Evolutionary conservation across 805 yeast species (phyloP).

Genomic region (Grigorovia transvaalensis): DNA sequence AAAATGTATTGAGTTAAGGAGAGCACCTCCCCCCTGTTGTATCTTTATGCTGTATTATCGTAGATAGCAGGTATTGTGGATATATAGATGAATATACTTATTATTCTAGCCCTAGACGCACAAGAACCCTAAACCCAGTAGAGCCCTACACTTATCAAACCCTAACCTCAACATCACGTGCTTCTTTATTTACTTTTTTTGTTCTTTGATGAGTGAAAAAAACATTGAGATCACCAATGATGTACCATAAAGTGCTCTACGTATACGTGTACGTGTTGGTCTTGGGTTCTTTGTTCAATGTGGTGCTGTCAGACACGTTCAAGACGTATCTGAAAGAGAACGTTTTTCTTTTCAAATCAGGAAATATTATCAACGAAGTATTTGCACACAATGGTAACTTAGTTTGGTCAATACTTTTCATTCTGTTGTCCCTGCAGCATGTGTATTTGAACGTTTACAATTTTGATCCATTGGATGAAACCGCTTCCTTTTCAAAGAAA

Average conservation of each 20-base stretch:
- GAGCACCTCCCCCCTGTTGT: too few relatives aligned
- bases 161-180: background rate
- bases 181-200: background rate
- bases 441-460: conserved; percentile 6
- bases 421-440: conserved; percentile 13
- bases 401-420: conserved; percentile 21
- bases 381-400: conserved; percentile 31
- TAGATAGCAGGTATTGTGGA: too few relatives aligned
- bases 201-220: too few relatives aligned
- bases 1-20: conserved; percentile 18
- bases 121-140: too few relatives aligned
- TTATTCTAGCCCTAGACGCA: too few relatives aligned
- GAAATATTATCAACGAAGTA: conserved; percentile 23
- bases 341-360: conserved; percentile 19
- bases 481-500: background rate
- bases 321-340: conserved; percentile 12
- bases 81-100: too few relatives aligned
- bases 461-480: conserved; percentile 4
- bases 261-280: conserved; percentile 3
- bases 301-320: conserved; percentile 11
- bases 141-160: too few relatives aligned
- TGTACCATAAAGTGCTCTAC: background rate
- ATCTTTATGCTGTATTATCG: too few relatives aligned
- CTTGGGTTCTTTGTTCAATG: conserved; percentile 13
- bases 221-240: background rate